A percentile compares a stretch with the other conserved stretches of the same genome.
Evolutionary conservation across 345 rosid species (phyloP).

Genomic region (Eucalyptus pumila): DNA sequence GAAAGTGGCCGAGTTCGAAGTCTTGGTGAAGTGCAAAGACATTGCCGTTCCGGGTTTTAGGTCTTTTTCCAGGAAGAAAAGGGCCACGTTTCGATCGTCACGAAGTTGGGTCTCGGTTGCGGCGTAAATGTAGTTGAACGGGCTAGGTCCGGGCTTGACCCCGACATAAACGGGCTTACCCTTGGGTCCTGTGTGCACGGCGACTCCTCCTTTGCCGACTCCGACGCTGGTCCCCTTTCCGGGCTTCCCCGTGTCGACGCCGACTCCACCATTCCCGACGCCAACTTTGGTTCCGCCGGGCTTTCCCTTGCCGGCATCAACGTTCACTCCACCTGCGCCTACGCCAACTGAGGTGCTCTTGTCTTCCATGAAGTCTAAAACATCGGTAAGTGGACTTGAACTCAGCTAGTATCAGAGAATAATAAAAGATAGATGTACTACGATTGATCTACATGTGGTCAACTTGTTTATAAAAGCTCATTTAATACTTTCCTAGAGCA

Average conservation of each 20-base stretch:
- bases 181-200: conserved; percentile 39
- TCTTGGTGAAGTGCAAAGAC: conserved; percentile 47
- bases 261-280: conserved; percentile 10
- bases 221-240: conserved; percentile 36
- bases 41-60: conserved; percentile 36
- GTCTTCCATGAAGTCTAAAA: conserved; percentile 36
- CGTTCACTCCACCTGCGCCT: conserved; percentile 51
- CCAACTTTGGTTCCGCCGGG: conserved; percentile 37
- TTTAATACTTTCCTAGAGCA: background rate
- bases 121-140: conserved; percentile 19
- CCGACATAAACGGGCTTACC: conserved; percentile 57
- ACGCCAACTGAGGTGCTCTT: conserved; percentile 47
- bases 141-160: conserved; percentile 26
- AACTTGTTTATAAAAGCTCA: background rate
- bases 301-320: conserved; percentile 37
- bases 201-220: conserved; percentile 76
- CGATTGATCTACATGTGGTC: background rate
- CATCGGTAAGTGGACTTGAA: background rate
- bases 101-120: conserved; percentile 59
- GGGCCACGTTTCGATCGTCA: conserved; percentile 41
- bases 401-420: background rate
- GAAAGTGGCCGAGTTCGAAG: conserved; percentile 30
- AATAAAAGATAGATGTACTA: background rate
- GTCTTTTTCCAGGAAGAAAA: conserved; percentile 83
- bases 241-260: background rate